phyloP scores from a whole-genome alignment of 192 early-diverging fungal species.

The Diversispora epigaea region DNA sequence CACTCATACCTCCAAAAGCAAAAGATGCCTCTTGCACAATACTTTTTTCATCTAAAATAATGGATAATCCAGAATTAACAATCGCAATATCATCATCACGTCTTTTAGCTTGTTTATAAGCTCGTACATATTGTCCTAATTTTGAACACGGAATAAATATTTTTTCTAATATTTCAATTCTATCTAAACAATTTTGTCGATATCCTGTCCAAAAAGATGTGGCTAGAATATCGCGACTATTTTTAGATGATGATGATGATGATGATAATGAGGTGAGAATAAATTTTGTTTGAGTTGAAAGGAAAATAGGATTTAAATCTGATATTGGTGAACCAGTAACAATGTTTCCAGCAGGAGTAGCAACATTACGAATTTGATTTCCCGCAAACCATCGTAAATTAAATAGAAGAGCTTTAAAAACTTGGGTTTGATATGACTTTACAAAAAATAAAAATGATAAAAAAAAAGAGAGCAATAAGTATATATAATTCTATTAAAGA shows the following conservation, averaged over 20 bases:
- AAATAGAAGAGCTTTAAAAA: slow-evolving; percentile 65
- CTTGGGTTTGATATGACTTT: slow-evolving; percentile 47
- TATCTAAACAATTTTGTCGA: slow-evolving; percentile 65
- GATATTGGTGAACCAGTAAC: slow-evolving; percentile 87
- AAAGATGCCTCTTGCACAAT: slow-evolving; percentile 59
- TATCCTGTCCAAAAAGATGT: slow-evolving; percentile 82
- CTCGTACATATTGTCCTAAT: slow-evolving; percentile 59
- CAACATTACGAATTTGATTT: slow-evolving; percentile 83
- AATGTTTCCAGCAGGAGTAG: slow-evolving; percentile 83
- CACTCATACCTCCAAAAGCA: slow-evolving; percentile 80
- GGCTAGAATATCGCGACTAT: slow-evolving; percentile 54
- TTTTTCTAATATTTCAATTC: slow-evolving; percentile 64
- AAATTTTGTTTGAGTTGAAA: slow-evolving; percentile 62
- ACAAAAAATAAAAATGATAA: too few relatives aligned
- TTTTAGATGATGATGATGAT: not conserved
- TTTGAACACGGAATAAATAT: slow-evolving; percentile 66
- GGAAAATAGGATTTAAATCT: slow-evolving; percentile 83
- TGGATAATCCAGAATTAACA: slow-evolving; percentile 71
- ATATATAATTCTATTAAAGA: not conserved
- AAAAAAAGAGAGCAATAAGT: not conserved
- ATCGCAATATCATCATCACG: slow-evolving; percentile 89
- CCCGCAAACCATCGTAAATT: slow-evolving; percentile 82
- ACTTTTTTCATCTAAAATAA: slow-evolving; percentile 51
- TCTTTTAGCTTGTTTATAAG: slow-evolving; percentile 87
- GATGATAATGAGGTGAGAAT: slow-evolving; percentile 45